Conservation (phyloP, 2,329 filamentous ascomycete species). For the Beauveria varroae region DNA sequence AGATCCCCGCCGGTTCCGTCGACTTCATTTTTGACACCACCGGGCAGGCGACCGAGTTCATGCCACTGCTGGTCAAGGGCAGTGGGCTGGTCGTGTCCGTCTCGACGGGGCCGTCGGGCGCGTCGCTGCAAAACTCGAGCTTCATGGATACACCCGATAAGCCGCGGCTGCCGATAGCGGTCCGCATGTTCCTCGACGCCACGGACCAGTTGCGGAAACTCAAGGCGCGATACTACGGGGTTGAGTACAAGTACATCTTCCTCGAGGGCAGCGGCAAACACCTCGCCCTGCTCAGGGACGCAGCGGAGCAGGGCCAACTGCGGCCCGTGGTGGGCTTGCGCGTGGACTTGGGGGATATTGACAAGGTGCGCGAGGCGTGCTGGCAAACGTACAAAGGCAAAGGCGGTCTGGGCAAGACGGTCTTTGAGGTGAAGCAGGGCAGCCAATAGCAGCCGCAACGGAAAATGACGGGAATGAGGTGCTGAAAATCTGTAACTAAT, state of each 20-base stretch:
- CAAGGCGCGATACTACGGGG: conserved; percentile 26
- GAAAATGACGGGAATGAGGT: not conserved
- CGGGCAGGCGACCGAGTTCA: conserved; percentile 25
- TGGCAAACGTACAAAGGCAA: conserved; percentile 28
- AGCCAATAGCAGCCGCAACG: not conserved
- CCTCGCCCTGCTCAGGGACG: conserved; percentile 12
- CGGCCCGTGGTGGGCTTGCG: conserved; percentile 15
- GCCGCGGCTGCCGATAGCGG: conserved; percentile 19
- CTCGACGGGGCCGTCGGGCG: conserved; percentile 27
- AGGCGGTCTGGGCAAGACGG: conserved; percentile 34
- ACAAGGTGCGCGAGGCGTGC: conserved; percentile 29
- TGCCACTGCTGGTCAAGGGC: conserved; percentile 28
- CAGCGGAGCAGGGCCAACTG: conserved; percentile 15
- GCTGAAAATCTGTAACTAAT: not conserved
- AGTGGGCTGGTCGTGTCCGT: conserved; percentile 29
- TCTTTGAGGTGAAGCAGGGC: conserved; percentile 16
- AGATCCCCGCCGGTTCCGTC: conserved; percentile 26
- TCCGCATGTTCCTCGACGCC: conserved; percentile 22
- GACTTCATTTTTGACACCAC: conserved; percentile 38
- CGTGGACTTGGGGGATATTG: conserved; percentile 25
- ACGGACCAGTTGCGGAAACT: conserved; percentile 23
- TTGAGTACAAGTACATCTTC: conserved; percentile 30
- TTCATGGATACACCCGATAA: conserved; percentile 21
- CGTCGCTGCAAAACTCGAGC: conserved; percentile 23
- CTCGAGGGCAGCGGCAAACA: conserved; percentile 25